Conservation (phyloP, 2,329 filamentous ascomycete genomes). For the Sordariomycetes sp. region DNA sequence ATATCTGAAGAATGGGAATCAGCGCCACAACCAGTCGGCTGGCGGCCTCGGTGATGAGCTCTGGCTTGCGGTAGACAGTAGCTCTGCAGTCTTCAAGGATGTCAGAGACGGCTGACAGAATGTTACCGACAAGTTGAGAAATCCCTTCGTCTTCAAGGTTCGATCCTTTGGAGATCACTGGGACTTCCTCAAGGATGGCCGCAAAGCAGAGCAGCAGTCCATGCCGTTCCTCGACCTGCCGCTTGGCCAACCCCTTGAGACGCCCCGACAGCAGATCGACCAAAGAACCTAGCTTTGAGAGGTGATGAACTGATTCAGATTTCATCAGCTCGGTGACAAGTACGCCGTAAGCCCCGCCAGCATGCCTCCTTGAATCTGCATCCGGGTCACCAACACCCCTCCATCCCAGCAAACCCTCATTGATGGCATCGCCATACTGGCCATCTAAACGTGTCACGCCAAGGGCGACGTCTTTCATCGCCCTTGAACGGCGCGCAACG, state of each 20-base stretch:
- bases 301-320: no score
- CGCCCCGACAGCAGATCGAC: constrained; percentile 29
- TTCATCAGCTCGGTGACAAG: constrained; percentile 35
- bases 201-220: constrained; percentile 56
- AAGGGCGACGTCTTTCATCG: constrained; percentile 68
- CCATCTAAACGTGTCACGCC: constrained; percentile 57
- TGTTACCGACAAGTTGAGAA: constrained; percentile 16
- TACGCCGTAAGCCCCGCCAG: constrained; percentile 59
- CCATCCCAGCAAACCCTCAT: constrained; percentile 71
- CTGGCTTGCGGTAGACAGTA: constrained; percentile 46
- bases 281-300: no score
- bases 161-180: constrained; percentile 13
- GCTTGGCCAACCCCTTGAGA: constrained; percentile 32
- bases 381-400: constrained; percentile 79
- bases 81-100: constrained; percentile 31
- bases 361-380: constrained; percentile 59
- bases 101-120: constrained; percentile 12
- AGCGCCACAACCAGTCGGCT: constrained; percentile 48
- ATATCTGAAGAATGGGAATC: constrained; percentile 37
- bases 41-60: constrained; percentile 54
- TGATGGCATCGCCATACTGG: constrained; percentile 62
- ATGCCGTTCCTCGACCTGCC: constrained; percentile 62
- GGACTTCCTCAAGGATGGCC: constrained; percentile 41
- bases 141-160: not conserved
- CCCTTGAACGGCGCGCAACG: constrained; percentile 77